Evolutionary conservation across 108 stramenopile genomes (phyloP).

Genomic region (Fragilaria crotonensis): DNA sequence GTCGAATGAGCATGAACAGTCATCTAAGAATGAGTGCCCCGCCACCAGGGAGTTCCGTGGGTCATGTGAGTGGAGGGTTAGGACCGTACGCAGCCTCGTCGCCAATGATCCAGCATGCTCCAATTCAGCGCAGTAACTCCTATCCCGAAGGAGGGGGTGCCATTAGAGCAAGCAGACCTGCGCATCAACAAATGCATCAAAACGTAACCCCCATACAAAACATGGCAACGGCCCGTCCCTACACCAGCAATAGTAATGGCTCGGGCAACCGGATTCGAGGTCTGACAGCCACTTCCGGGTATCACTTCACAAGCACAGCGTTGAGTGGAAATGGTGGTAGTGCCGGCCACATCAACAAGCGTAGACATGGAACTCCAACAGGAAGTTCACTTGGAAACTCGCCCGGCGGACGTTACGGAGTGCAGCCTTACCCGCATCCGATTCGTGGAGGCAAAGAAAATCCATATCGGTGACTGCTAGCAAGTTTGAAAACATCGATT

Average conservation of each 20-base stretch:
- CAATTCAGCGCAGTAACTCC: background rate
- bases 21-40: background rate
- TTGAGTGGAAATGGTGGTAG: background rate
- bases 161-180: background rate
- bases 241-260: background rate
- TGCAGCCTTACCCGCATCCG: background rate
- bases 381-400: background rate
- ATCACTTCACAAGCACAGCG: background rate
- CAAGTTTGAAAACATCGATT: too few relatives aligned
- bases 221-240: background rate
- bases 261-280: background rate
- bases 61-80: background rate
- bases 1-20: background rate
- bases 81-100: background rate
- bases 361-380: background rate
- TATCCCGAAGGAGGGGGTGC: background rate
- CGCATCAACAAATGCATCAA: background rate
- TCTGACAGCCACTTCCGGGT: background rate
- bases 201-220: background rate
- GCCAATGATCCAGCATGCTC: background rate
- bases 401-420: background rate
- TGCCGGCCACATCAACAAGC: background rate
- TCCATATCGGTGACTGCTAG: too few relatives aligned
- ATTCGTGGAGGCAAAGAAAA: background rate
- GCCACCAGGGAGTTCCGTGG: background rate